These are phyloP conservation scores for Microdochium bolleyi DNA, from an alignment of 2,329 filamentous ascomycete genomes.

Conservation along the genomic window DNA sequence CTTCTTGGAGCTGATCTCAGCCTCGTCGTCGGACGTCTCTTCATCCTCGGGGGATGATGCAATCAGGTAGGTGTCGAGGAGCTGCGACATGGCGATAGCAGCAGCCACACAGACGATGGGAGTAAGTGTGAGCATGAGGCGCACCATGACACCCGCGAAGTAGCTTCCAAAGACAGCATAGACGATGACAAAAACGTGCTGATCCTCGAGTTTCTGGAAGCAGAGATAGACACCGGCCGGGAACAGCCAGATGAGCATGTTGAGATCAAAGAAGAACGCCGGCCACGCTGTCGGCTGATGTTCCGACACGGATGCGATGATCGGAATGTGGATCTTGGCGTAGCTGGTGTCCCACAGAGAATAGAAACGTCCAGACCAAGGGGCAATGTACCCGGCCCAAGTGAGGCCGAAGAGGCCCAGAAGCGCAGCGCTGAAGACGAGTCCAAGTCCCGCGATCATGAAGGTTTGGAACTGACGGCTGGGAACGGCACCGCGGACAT, in stretches of 20 bases:
- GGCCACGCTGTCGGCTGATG: slow-evolving; percentile 99
- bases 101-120: slow-evolving; percentile 93
- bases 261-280: slow-evolving; percentile 97
- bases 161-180: slow-evolving; percentile 96
- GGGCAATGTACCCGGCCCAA: slow-evolving; percentile 83
- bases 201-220: slow-evolving; percentile 87
- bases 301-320: slow-evolving; percentile 98
- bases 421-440: slow-evolving; percentile 66
- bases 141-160: slow-evolving; percentile 98
- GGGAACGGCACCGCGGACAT: slow-evolving; percentile 78
- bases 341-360: slow-evolving; percentile 98
- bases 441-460: slow-evolving; percentile 65
- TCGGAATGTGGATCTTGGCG: slow-evolving; percentile 98
- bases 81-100: slow-evolving; percentile 77
- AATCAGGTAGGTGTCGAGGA: slow-evolving; percentile 79
- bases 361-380: slow-evolving; percentile 98
- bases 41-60: slow-evolving; percentile 52
- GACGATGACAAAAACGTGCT: slow-evolving; percentile 96
- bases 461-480: slow-evolving; percentile 93
- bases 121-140: slow-evolving; percentile 94
- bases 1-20: slow-evolving; percentile 52
- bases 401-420: slow-evolving; percentile 78
- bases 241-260: slow-evolving; percentile 98
- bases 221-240: slow-evolving; percentile 97
- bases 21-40: slow-evolving; percentile 29